Evolutionary conservation across 2,329 filamentous ascomycete species (phyloP).

Genomic region (Colletotrichum caudatum): DNA sequence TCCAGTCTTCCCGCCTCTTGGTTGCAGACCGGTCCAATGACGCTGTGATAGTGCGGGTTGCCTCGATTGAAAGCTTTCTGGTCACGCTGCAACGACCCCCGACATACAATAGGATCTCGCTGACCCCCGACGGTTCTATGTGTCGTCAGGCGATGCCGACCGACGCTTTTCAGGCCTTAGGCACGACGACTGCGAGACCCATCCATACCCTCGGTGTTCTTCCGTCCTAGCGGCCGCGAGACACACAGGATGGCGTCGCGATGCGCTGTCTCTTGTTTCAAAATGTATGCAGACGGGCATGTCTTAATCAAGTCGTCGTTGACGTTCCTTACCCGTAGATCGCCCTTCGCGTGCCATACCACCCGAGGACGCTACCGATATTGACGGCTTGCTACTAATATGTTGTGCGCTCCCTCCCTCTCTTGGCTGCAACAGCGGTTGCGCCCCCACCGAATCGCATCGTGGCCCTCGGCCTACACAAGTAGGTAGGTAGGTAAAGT

Average conservation of each 20-base stretch:
- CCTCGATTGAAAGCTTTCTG: background rate
- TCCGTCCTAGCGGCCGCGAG: conserved; percentile 26
- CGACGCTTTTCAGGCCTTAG: conserved; percentile 8
- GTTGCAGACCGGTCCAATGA: background rate
- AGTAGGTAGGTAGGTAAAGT: background rate
- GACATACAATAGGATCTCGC: background rate
- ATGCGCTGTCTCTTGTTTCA: conserved; percentile 39
- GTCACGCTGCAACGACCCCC: background rate
- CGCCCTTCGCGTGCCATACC: conserved; percentile 12
- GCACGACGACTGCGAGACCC: conserved; percentile 20
- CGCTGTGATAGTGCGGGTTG: background rate
- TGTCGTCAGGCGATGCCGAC: background rate
- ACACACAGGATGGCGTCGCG: conserved; percentile 25
- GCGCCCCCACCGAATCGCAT: conserved; percentile 14
- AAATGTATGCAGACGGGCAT: conserved; percentile 27
- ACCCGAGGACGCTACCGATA: background rate
- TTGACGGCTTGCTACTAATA: background rate
- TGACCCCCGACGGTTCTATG: background rate
- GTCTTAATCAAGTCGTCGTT: conserved; percentile 6
- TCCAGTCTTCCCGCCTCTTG: background rate
- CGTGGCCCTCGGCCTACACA: conserved; percentile 10
- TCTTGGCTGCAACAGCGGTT: conserved; percentile 8
- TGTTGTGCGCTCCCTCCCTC: background rate
- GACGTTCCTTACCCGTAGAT: conserved; percentile 27
- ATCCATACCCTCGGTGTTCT: conserved; percentile 38